Base-by-base conservation (phyloP, 345 rosid species). In the Eucalyptus tenuipes region DNA sequence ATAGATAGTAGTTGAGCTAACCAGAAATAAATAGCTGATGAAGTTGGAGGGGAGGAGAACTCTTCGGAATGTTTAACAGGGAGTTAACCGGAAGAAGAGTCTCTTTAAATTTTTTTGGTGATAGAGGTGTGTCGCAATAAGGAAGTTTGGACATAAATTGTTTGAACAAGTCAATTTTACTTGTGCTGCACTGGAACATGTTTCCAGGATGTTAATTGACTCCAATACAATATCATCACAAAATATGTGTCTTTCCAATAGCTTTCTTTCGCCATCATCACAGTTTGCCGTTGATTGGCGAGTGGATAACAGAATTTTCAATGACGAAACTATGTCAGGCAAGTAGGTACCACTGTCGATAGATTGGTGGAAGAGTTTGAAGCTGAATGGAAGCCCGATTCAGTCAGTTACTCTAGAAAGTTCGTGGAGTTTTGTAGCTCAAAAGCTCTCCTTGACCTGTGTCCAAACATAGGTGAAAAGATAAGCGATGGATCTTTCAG, bases 341-440 rank as follows among this genome's bases (percentile, higher is more conserved):
- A 92, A 93, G 57, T 95, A 84, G 93, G 90, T 31, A 88, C 88
- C 37, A 86, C 92, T 9, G 92, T 89, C 86, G 96, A 94, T 88
- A 87, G 87, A 25, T 88, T 97, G 93, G 96, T 88, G 88, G 92
- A 90, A 87, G 98, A 95, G 86, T 97, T 97, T 91, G 99, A 95
- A 88, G 87, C 89, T 20, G 94, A 80, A 84, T 95, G 99, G 97
- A 95, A 90, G 71, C 91, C 92, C 13, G 95, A 94, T 86, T 87
- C 44, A 2, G 89, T 91, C 13, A 93, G 88, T 48, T 97, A 94
- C 88, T 92, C 98, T 7, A 94, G 89, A 91, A 96, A 95, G 88
- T 91, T 98, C 33, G 92, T 95, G 31, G 99, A 98, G 87, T 95
- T 93, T 93, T 95, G 98, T 88, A 48, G 94, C 92, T 88, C 94